Conservation (phyloP, 176 grass and related monocot genomes). For the Triticum timopheevii region DNA sequence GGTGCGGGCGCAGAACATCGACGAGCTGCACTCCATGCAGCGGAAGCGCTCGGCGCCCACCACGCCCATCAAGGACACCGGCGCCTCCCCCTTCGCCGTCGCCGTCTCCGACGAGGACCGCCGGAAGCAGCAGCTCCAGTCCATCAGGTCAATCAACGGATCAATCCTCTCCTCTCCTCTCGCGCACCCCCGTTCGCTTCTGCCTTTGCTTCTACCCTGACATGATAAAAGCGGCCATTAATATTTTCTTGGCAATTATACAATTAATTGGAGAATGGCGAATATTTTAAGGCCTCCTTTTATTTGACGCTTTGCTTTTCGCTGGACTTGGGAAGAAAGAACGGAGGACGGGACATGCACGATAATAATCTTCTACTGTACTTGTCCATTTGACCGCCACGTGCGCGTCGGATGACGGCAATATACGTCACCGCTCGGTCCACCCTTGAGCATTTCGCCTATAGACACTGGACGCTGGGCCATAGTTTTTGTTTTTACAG, state of each 20-base stretch:
- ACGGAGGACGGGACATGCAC: not conserved
- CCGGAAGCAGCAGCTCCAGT: conserved; percentile 71
- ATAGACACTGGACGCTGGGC: not conserved
- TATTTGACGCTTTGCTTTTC: not conserved
- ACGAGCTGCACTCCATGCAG: conserved; percentile 97
- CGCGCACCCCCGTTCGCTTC: not conserved
- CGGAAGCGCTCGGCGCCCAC: conserved; percentile 70
- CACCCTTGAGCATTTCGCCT: not conserved
- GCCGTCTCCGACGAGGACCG: conserved; percentile 64
- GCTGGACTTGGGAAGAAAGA: not conserved
- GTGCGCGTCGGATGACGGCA: not conserved
- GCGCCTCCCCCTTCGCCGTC: conserved; percentile 42
- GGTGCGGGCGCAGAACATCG: conserved; percentile 91
- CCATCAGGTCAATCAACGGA: conserved; percentile 57
- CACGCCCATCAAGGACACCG: conserved; percentile 66
- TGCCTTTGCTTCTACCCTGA: not conserved
- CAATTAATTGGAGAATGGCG: not conserved
- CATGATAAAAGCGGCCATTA: not conserved
- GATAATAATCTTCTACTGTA: not conserved
- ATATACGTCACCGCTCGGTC: not conserved
- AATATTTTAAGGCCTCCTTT: not conserved
- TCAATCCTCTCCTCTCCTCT: not conserved
- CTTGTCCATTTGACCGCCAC: conserved; percentile 9
- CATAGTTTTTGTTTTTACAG: not conserved
- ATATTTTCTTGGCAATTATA: not conserved